A percentile compares a stretch with the other conserved stretches of the same genome.
Evolutionary conservation across 2,329 filamentous ascomycete species (phyloP).

Genomic region (Tolypocladium nubicola): DNA sequence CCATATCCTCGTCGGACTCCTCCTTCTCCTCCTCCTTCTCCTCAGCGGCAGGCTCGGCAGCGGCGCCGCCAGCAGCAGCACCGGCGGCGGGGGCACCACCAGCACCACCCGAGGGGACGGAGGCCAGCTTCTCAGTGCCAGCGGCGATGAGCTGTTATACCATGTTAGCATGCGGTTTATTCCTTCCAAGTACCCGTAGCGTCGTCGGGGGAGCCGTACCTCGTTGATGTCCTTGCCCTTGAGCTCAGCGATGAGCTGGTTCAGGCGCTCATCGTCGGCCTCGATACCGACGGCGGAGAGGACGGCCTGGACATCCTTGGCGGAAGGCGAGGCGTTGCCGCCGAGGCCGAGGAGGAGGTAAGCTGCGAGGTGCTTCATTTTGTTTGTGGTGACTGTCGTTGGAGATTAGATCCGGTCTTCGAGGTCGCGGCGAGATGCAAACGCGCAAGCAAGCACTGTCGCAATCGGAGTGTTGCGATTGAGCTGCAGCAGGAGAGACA

Average conservation of each 20-base stretch:
- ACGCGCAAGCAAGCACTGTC: background rate
- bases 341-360: conserved; percentile 94
- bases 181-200: background rate
- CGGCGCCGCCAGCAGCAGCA: conserved; percentile 58
- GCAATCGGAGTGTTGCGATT: background rate
- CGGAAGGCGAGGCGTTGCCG: conserved; percentile 84
- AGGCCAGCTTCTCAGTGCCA: conserved; percentile 89
- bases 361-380: conserved; percentile 99
- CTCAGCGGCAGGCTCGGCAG: conserved; percentile 51
- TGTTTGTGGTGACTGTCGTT: conserved; percentile 34
- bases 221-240: conserved; percentile 87
- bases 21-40: conserved; percentile 77
- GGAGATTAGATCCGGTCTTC: conserved; percentile 11
- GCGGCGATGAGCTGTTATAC: conserved; percentile 69
- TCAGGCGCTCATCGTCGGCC: conserved; percentile 77
- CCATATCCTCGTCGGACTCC: conserved; percentile 67
- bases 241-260: conserved; percentile 81
- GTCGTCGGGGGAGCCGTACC: conserved; percentile 41
- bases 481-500: conserved; percentile 8
- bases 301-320: conserved; percentile 75
- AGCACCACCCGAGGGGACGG: conserved; percentile 85
- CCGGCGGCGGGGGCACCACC: conserved; percentile 59
- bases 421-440: background rate
- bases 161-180: conserved; percentile 8
- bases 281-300: conserved; percentile 93